Evolutionary conservation across 1,284 basidiomycete genomes (phyloP), one percentile per base, ranked within the genome.

Genomic region (Neolentinus lepideus): DNA sequence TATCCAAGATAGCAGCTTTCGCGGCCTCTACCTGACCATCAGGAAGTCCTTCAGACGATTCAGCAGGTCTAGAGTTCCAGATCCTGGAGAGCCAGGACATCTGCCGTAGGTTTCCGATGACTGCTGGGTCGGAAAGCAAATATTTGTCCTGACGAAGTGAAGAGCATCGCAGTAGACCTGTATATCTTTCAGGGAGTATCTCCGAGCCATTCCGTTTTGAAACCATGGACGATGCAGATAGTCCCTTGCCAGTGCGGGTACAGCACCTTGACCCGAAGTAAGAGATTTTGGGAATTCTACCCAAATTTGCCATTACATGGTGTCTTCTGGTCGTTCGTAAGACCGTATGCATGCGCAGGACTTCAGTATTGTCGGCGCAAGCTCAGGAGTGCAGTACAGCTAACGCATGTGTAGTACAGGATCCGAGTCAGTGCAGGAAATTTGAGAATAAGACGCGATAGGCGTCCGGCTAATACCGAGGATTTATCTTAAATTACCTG

Each of bases 1-100:
- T 90, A 63, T 90, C 89, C 52, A 91, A 71, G 58, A 92, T 85
- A 51, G 84, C 84, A 27, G 78, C 79, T 64, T 84, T 83, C 1
- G 84, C 79, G 25, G 75, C 77, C 64, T 90, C 86, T 67, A 91
- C 88, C 63, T 85, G 79, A 51, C 69, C 75, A 58, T 81, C 76
- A 31, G 76, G 71, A 16, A 66, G 62, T 31, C 66, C 64, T 27
- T 62, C 57, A 36, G 57, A 57, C 6, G 61, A 59, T 26, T 65
- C 66, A 6, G 56, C 53, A 26, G 59, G 58, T 53, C 64, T 61
- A 43, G 56, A 50, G 51, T 55, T 57, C 19, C 38, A 16, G 53
- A 69, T 58, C 54, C 62, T 66, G 54, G 62, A 58, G 35, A 68
- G 56, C 69, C 67, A 68, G 24, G 65, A 64, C 56, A 65, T 59